Evolutionary conservation across 2,329 filamentous ascomycete species (phyloP).

Genomic region (Hymenoscyphus repandus): DNA sequence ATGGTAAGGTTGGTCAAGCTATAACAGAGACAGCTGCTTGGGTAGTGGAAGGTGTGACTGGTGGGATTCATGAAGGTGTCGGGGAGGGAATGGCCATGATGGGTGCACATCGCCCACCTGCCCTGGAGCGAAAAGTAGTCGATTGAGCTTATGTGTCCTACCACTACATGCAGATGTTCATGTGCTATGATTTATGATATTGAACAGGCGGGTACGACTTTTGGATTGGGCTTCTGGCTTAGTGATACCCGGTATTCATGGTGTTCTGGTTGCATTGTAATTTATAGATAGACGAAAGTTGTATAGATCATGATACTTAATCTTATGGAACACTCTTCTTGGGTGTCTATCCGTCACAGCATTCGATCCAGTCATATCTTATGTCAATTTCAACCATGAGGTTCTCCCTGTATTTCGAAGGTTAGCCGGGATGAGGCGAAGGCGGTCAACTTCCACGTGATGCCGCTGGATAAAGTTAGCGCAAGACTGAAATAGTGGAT

Average conservation of each 20-base stretch:
- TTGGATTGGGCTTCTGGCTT: not conserved
- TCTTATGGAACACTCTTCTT: no score
- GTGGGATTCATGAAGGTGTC: constrained; percentile 61
- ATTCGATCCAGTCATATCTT: no score
- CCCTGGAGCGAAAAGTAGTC: constrained; percentile 6
- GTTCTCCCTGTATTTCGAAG: no score
- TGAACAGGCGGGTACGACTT: not conserved
- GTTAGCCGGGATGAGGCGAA: no score
- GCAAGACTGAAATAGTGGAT: no score
- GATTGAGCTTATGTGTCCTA: not conserved
- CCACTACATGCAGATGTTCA: not conserved
- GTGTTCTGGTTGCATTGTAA: not conserved
- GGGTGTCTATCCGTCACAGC: no score
- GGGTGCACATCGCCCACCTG: constrained; percentile 26
- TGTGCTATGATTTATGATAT: not conserved
- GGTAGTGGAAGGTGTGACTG: constrained; percentile 58
- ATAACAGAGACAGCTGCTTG: constrained; percentile 53
- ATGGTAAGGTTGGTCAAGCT: constrained; percentile 57
- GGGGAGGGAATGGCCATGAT: constrained; percentile 47
- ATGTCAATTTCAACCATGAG: no score
- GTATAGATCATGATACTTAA: no score
- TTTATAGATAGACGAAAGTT: constrained; percentile 1
- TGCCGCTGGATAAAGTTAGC: no score
- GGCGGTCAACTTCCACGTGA: no score
- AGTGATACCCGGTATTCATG: constrained; percentile 10